Conservation (phyloP, 1,139 yeast genomes). For the Lodderomyces metapsilosis region DNA sequence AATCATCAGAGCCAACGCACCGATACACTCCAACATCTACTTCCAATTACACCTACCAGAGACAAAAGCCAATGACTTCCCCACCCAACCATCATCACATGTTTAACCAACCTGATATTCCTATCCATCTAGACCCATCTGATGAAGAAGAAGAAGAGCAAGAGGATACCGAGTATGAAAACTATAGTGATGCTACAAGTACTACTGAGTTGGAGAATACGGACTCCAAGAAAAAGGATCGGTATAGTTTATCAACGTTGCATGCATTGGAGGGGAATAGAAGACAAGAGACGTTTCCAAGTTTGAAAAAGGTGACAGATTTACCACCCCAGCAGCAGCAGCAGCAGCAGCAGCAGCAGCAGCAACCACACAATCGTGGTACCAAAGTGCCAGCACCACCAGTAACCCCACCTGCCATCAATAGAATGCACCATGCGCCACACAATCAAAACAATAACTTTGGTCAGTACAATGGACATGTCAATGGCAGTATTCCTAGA, state of each 20-base stretch:
- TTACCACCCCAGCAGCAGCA: background rate
- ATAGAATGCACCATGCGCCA: background rate
- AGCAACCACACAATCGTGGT: background rate
- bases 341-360: background rate
- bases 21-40: slow-evolving; percentile 1
- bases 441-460: no score
- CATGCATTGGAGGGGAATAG: slow-evolving; percentile 9
- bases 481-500: background rate
- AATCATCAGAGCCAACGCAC: background rate
- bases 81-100: background rate
- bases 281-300: slow-evolving; percentile 12
- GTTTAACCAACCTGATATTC: slow-evolving; percentile 8
- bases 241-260: slow-evolving; percentile 11
- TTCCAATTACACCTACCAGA: background rate
- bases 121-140: background rate
- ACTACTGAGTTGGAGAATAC: background rate
- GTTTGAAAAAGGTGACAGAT: background rate
- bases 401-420: background rate
- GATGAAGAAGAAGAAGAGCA: slow-evolving; percentile 8
- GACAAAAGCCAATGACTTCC: background rate
- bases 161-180: background rate
- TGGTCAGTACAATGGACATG: no score
- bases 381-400: background rate
- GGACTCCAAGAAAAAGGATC: background rate
- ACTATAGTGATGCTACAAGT: background rate